phyloP scores from a whole-genome alignment of 257 asterid genomes.

The Lycium barbarum region DNA sequence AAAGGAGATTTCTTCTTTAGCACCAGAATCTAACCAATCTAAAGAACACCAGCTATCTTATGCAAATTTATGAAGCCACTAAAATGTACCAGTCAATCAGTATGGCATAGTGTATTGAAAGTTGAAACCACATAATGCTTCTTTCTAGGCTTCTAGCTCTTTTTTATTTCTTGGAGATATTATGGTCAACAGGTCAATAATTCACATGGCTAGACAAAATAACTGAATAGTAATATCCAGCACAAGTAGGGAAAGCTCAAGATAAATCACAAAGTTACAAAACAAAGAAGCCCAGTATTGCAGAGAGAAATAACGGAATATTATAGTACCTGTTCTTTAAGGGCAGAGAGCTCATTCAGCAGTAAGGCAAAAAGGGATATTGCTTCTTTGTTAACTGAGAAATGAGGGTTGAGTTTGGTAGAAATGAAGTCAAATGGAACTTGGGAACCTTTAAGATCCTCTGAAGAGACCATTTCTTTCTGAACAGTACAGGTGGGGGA shows the following conservation, averaged over 20 bases:
- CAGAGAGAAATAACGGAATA: background rate
- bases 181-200: constrained; percentile 17
- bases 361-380: constrained; percentile 29
- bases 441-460: constrained; percentile 8
- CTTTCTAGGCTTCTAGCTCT: background rate
- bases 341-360: constrained; percentile 27
- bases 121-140: background rate
- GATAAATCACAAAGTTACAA: background rate
- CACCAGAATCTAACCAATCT: constrained; percentile 18
- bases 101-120: background rate
- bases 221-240: background rate
- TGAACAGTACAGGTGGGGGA: constrained; percentile 14
- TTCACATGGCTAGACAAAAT: background rate
- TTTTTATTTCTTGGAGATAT: background rate
- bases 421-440: constrained; percentile 32
- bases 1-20: constrained; percentile 12
- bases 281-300: background rate
- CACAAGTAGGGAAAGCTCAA: background rate
- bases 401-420: constrained; percentile 41
- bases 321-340: constrained; percentile 32
- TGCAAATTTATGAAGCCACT: background rate
- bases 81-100: background rate
- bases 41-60: background rate
- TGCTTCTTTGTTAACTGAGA: constrained; percentile 38
- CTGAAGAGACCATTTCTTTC: constrained; percentile 32